A percentile compares a stretch with the other conserved stretches of the same genome.
These are phyloP conservation scores for Echinosphaeria canescens DNA, from an alignment of 2,329 filamentous ascomycete genomes.

Conservation along the genomic window DNA sequence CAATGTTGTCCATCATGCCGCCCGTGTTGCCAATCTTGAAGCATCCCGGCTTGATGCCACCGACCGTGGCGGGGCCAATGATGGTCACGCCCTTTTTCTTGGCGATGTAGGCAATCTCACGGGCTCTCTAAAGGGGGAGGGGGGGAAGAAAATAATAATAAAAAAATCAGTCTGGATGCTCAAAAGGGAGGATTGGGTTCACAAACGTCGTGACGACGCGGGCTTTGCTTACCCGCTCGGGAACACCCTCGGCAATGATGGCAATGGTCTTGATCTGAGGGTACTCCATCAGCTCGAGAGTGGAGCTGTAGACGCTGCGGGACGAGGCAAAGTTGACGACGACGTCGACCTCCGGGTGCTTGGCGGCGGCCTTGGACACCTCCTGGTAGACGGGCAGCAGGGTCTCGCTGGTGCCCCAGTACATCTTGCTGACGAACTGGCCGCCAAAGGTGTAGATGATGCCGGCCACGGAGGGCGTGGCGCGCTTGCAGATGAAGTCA, in stretches of 20 bases:
- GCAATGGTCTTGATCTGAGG: conserved; percentile 97
- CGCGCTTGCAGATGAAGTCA: conserved; percentile 99
- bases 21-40: conserved; percentile 99
- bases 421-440: conserved; percentile 99
- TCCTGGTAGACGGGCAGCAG: conserved; percentile 96
- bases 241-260: conserved; percentile 98
- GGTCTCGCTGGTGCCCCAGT: conserved; percentile 99
- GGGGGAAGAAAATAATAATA: no score
- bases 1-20: conserved; percentile 99
- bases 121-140: conserved; percentile 46
- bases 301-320: conserved; percentile 94
- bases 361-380: conserved; percentile 76
- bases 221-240: conserved; percentile 68
- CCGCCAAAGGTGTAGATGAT: conserved; percentile 99
- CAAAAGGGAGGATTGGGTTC: neutral
- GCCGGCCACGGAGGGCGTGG: conserved; percentile 86
- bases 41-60: conserved; percentile 97
- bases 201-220: no score
- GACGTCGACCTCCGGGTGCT: conserved; percentile 93
- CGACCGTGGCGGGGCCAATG: conserved; percentile 93
- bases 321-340: conserved; percentile 99
- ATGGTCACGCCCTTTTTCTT: conserved; percentile 99
- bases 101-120: conserved; percentile 92
- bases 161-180: neutral
- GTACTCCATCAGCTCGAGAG: conserved; percentile 94